Percentiles rank a stretch among this genome's conserved stretches.
Conservation (phyloP, 306 rosid species). For the Prunus campanulata region DNA sequence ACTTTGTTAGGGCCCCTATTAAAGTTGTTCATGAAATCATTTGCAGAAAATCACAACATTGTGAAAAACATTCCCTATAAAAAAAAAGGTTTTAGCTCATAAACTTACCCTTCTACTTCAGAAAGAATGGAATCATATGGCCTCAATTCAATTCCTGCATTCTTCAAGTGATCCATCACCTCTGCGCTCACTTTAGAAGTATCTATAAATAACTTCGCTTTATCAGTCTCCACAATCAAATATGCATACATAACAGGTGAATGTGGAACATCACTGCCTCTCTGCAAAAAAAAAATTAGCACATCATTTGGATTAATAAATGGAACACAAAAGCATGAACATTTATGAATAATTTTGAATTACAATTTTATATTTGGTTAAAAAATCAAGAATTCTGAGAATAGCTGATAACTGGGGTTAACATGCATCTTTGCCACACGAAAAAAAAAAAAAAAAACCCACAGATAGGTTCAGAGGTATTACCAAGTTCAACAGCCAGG, state of each 20-base stretch:
- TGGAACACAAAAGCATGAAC: constrained; percentile 12
- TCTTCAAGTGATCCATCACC: constrained; percentile 82
- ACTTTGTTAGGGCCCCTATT: not conserved
- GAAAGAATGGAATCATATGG: constrained; percentile 77
- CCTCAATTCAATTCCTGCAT: constrained; percentile 64
- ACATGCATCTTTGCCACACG: not conserved
- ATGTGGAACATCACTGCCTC: constrained; percentile 94
- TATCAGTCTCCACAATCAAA: constrained; percentile 74
- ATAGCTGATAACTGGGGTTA: constrained; percentile 13
- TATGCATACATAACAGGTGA: constrained; percentile 97
- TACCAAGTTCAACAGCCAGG: constrained; percentile 98
- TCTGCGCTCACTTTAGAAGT: constrained; percentile 64
- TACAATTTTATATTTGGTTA: not conserved
- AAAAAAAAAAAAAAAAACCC: not conserved
- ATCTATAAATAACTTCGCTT: constrained; percentile 77
- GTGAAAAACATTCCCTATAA: not conserved
- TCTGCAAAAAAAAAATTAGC: constrained; percentile 46
- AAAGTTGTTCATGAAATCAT: not conserved
- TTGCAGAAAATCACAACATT: not conserved
- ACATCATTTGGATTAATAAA: constrained; percentile 19
- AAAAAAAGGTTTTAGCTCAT: not conserved
- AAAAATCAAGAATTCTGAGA: constrained; percentile 10
- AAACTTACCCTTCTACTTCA: constrained; percentile 66
- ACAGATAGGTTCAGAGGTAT: constrained; percentile 14
- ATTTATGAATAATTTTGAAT: not conserved